A percentile compares a stretch with the other conserved stretches of the same genome.
Conservation (phyloP, 169 alveolate species). For the Cryptosporidium parvum region DNA sequence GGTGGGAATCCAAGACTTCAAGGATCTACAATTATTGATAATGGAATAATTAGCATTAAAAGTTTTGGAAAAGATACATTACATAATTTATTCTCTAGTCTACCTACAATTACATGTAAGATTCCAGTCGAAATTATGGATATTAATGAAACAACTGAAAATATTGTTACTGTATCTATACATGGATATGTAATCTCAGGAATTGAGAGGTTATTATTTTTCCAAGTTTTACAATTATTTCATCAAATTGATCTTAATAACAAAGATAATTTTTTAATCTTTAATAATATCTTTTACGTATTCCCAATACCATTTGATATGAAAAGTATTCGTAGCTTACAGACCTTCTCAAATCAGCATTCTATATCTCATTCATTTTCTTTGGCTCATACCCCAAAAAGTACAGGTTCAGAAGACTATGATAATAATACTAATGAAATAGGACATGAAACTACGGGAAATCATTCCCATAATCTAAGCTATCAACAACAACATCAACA, state of each 20-base stretch:
- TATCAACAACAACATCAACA: background rate
- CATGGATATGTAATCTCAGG: constrained; percentile 35
- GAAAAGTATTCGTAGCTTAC: background rate
- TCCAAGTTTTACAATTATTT: constrained; percentile 48
- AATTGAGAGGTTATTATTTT: constrained; percentile 36
- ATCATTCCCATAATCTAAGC: background rate
- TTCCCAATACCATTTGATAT: constrained; percentile 23
- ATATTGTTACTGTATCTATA: constrained; percentile 25
- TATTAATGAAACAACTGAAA: background rate
- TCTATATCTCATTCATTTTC: background rate
- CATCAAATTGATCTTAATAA: background rate
- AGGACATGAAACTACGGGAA: background rate
- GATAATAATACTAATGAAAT: background rate
- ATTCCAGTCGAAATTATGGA: constrained; percentile 69
- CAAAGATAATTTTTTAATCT: constrained; percentile 3
- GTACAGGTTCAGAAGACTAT: background rate
- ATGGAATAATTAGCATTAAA: constrained; percentile 30
- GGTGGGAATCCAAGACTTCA: constrained; percentile 42
- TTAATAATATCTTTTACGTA: constrained; percentile 43
- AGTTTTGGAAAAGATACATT: constrained; percentile 13
- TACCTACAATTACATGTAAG: constrained; percentile 61
- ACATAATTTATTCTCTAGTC: constrained; percentile 1
- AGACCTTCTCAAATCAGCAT: background rate
- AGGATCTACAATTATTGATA: constrained; percentile 49
- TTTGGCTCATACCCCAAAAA: background rate